Evolutionary conservation across 2,329 filamentous ascomycete genomes (phyloP), one percentile per base, ranked within the genome.

Genomic region (Colletotrichum tabaci): DNA sequence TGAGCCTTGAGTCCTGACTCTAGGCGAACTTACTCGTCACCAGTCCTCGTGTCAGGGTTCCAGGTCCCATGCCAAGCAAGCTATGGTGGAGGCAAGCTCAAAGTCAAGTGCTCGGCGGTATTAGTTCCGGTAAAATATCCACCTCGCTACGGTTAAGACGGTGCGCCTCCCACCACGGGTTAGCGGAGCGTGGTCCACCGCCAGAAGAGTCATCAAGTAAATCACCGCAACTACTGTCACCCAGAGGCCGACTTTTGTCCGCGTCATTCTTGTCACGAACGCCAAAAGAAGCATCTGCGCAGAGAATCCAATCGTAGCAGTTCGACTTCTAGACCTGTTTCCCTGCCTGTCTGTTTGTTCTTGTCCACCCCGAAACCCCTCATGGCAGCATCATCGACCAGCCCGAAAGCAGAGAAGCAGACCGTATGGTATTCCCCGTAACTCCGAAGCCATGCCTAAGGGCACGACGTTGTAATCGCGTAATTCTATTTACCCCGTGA

Each of bases 371-470:
- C 38, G 26, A 62, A 38, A 62, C 46, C 42, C 35, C 46, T 58
- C 44, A 44, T 56, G 26, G 62, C 58, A 61, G 35, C 60, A 47
- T 69, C 60, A 53, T 61, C 47, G 55, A 60, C 62, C 60, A 56
- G 53, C 35, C 60, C 65, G 57, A 72, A 57, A 72, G 65, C 47
- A 69, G 69, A 71, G 65, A 72, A 72, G 65, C 69, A 72, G 61
- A 63, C 69, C 69, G n/a, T 55, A 23, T 72, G 69, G 69, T 72
- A 72, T 72, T 64, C 66, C 35, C 69, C 53, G 55, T 52, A 72
- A 72, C 69, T 61, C 69, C 69, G 60, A 69, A 67, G 52, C 40
- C 69, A 53, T 72, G 69, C 23, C 60, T 55, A 15, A 13, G 21
- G 44, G 15, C 58, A 55, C 42, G 58, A 64, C 68, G 23, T 63